These are phyloP conservation scores for Sordaria brevicollis DNA, from an alignment of 495 filamentous ascomycete genomes.

Conservation along the genomic window DNA sequence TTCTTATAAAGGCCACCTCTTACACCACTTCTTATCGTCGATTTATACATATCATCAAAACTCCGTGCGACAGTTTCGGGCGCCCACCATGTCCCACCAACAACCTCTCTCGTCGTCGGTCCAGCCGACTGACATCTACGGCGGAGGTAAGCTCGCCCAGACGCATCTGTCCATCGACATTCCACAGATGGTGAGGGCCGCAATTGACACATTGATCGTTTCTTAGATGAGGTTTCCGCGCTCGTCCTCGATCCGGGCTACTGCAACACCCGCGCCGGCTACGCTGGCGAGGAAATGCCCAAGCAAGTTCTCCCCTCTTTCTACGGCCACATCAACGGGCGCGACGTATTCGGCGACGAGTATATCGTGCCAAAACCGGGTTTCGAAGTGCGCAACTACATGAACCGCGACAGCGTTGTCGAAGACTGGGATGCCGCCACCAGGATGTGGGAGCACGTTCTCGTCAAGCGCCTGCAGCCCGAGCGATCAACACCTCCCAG, in stretches of 20 bases:
- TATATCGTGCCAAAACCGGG: slow-evolving; percentile 62
- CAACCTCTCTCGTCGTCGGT: slow-evolving; percentile 27
- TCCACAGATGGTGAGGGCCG: neutral
- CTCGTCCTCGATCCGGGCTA: slow-evolving; percentile 94
- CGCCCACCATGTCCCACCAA: slow-evolving; percentile 16
- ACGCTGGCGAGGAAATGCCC: slow-evolving; percentile 93
- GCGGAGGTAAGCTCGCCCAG: slow-evolving; percentile 53
- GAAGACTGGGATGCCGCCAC: slow-evolving; percentile 94
- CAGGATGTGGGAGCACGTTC: slow-evolving; percentile 66
- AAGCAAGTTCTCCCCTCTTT: slow-evolving; percentile 85
- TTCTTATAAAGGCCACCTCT: neutral
- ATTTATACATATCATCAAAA: neutral
- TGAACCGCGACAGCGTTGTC: slow-evolving; percentile 79
- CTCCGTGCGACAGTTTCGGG: neutral
- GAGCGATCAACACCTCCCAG: slow-evolving; percentile 53
- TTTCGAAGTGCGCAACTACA: slow-evolving; percentile 80
- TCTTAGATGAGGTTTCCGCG: slow-evolving; percentile 84
- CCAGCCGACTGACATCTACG: slow-evolving; percentile 61
- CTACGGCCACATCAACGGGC: slow-evolving; percentile 50
- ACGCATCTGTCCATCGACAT: slow-evolving; percentile 8
- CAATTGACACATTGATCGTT: slow-evolving; percentile 3
- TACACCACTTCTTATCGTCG: neutral
- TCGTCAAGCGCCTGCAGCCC: slow-evolving; percentile 70
- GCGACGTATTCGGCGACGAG: slow-evolving; percentile 78
- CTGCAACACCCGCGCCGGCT: slow-evolving; percentile 82